Conservation (phyloP, 1,139 yeast genomes). For the Arxiozyma slooffiae region DNA sequence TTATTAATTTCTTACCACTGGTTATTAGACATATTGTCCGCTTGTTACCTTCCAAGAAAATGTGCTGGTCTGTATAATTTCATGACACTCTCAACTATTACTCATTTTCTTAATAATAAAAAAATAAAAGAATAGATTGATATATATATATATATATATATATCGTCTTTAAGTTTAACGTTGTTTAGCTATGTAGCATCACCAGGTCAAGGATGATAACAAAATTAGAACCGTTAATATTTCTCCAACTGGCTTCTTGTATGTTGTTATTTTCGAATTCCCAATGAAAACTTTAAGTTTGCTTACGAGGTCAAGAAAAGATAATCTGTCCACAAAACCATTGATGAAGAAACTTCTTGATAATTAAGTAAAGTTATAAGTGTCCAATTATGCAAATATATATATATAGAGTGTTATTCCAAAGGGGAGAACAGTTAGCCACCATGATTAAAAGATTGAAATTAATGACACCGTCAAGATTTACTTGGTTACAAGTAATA, state of each 20-base stretch:
- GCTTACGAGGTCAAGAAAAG: slow-evolving; percentile 97
- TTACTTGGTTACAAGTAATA: slow-evolving; percentile 92
- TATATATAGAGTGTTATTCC: slow-evolving; percentile 97
- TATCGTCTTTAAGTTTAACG: slow-evolving; percentile 99
- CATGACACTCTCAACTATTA: slow-evolving; percentile 97
- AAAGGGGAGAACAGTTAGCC: slow-evolving; percentile 99
- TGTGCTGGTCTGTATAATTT: slow-evolving; percentile 99
- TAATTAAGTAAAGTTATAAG: slow-evolving; percentile 96
- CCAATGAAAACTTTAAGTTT: slow-evolving; percentile 98
- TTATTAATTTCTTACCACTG: slow-evolving; percentile 99
- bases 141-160: too few species aligned
- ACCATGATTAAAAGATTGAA: slow-evolving; percentile 95
- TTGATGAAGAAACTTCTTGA: slow-evolving; percentile 96
- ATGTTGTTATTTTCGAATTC: slow-evolving; percentile 91
- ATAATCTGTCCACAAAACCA: slow-evolving; percentile 98
- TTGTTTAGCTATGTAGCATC: slow-evolving; percentile 97
- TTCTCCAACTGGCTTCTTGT: slow-evolving; percentile 99
- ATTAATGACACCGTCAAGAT: slow-evolving; percentile 96
- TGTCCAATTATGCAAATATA: slow-evolving; percentile 94
- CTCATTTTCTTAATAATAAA: slow-evolving; percentile 96
- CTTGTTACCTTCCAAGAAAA: slow-evolving; percentile 99
- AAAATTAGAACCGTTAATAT: slow-evolving; percentile 98
- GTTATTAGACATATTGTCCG: slow-evolving; percentile 99
- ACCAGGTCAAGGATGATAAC: slow-evolving; percentile 98
- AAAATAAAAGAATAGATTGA: slow-evolving; percentile 98